Evolutionary conservation across 441 rosid species (phyloP).

Genomic region (Pelargonium citronellum): DNA sequence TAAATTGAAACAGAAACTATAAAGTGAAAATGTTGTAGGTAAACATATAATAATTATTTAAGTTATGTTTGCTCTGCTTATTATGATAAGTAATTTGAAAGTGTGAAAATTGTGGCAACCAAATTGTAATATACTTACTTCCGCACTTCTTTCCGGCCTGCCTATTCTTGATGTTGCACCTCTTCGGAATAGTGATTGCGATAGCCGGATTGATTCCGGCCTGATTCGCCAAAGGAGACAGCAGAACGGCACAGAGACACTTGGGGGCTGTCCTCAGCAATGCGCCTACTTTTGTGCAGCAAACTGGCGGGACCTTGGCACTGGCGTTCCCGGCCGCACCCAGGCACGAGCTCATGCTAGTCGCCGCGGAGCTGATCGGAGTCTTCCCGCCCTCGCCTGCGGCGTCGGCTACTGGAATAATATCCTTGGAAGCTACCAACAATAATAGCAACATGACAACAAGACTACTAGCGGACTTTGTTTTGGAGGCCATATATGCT

Average conservation of each 20-base stretch:
- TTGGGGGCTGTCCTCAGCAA: constrained; percentile 55
- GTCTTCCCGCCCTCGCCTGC: constrained; percentile 69
- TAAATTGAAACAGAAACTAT: too few relatives aligned
- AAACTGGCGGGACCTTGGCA: constrained; percentile 48
- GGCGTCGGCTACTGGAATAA: constrained; percentile 16
- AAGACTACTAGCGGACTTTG: constrained; percentile 18
- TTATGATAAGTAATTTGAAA: too few relatives aligned
- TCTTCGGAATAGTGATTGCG: constrained; percentile 70
- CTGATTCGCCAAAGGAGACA: constrained; percentile 71
- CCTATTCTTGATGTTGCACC: constrained; percentile 72
- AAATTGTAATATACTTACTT: constrained; percentile 37
- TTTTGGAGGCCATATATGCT: constrained; percentile 23
- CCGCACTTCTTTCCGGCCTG: constrained; percentile 72
- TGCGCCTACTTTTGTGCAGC: constrained; percentile 63
- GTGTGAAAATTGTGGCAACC: too few relatives aligned
- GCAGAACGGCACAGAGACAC: constrained; percentile 66
- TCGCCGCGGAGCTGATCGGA: constrained; percentile 58
- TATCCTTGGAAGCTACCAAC: constrained; percentile 22
- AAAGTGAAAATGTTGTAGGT: too few relatives aligned
- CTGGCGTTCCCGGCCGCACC: constrained; percentile 46
- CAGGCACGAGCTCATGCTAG: constrained; percentile 66
- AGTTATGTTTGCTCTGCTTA: too few relatives aligned
- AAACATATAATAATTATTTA: too few relatives aligned
- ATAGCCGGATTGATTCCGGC: constrained; percentile 68
- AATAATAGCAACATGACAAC: constrained; percentile 28